These are phyloP conservation scores for Dothistroma septosporum DNA, from an alignment of 2,329 filamentous ascomycete genomes.

Conservation along the genomic window DNA sequence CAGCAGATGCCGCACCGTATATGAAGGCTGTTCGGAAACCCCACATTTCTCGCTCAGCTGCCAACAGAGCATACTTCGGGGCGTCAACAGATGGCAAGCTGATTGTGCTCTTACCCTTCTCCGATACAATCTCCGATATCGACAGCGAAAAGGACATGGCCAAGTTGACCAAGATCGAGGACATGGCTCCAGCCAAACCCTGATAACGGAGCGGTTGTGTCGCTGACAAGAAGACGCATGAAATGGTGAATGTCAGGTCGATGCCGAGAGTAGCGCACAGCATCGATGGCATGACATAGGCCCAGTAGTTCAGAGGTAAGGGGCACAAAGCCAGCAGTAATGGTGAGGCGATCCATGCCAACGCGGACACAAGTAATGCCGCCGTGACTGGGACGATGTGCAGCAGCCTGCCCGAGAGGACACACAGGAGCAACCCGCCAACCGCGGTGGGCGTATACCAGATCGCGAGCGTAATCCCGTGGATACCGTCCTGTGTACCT, in stretches of 20 bases:
- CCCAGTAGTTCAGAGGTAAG: constrained; percentile 34
- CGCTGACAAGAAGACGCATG: constrained; percentile 32
- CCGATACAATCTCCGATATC: constrained; percentile 32
- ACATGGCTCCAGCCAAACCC: constrained; percentile 35
- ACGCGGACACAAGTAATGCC: constrained; percentile 31
- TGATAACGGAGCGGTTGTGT: constrained; percentile 33
- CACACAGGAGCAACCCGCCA: constrained; percentile 33
- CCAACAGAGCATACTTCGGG: background rate
- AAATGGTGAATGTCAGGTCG: constrained; percentile 37
- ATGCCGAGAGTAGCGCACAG: constrained; percentile 35
- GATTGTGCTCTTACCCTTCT: constrained; percentile 17
- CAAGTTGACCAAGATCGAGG: constrained; percentile 36
- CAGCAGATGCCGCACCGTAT: constrained; percentile 32
- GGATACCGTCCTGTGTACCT: constrained; percentile 19
- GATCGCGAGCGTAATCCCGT: constrained; percentile 30
- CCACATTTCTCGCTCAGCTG: constrained; percentile 12
- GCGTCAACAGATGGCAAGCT: constrained; percentile 3
- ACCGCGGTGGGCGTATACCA: constrained; percentile 37
- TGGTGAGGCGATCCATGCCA: constrained; percentile 36
- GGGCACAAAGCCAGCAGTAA: constrained; percentile 34
- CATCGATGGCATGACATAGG: constrained; percentile 36
- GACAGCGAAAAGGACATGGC: constrained; percentile 36
- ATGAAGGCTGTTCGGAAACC: constrained; percentile 30
- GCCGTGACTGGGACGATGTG: constrained; percentile 31
- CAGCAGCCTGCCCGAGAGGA: constrained; percentile 30